Percentiles rank a stretch among this genome's conserved stretches.
These are phyloP conservation scores for Flaveria ramosissima DNA, from an alignment of 129 eudicot species.

Conservation along the genomic window DNA sequence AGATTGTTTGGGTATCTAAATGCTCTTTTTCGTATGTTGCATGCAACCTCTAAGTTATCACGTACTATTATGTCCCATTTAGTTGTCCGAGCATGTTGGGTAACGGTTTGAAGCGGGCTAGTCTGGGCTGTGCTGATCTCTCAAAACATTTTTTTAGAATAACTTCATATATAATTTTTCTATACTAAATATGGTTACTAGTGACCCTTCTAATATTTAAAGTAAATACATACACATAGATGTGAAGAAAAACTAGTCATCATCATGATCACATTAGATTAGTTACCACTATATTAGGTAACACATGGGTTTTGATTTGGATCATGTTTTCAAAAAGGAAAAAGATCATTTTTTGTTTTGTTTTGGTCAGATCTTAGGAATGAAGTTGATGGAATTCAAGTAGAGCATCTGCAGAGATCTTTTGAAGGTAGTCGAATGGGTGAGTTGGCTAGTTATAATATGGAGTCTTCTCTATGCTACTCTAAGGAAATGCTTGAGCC, in stretches of 20 bases:
- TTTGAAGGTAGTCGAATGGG: constrained; percentile 18
- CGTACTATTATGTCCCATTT: neutral
- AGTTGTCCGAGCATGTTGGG: neutral
- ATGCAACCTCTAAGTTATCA: neutral
- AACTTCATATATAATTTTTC: neutral
- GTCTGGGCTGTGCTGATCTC: neutral
- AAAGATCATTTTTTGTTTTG: neutral
- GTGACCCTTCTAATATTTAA: neutral
- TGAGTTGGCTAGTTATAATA: constrained; percentile 28
- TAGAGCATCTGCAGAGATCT: neutral
- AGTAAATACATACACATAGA: neutral
- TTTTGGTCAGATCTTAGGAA: constrained; percentile 27
- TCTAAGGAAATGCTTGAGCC: neutral
- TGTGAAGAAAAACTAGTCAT: neutral
- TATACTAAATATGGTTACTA: neutral
- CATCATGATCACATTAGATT: neutral
- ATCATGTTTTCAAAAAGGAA: neutral
- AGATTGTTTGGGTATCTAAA: neutral
- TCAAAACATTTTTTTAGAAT: neutral
- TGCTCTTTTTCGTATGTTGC: neutral
- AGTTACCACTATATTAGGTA: neutral
- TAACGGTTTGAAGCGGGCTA: neutral
- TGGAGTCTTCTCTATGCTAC: constrained; percentile 10
- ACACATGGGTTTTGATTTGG: neutral
- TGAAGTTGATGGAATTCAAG: neutral